Base-by-base conservation (phyloP, 2,329 filamentous ascomycete genomes). In the Knufia fluminis region DNA sequence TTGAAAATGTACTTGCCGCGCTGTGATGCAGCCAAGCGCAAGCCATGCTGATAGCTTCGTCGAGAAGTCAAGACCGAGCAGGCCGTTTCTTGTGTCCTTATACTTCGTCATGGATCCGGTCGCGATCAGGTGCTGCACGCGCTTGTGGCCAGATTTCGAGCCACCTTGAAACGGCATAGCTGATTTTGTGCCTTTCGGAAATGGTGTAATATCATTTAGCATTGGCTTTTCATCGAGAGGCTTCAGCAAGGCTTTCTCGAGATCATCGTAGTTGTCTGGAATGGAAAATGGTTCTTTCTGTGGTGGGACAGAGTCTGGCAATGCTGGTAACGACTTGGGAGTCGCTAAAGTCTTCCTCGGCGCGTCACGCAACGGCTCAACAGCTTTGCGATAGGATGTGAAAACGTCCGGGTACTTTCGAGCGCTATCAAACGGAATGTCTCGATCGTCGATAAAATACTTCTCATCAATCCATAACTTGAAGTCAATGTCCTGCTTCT, bases 41-140 rank as follows among this genome's bases (percentile, higher is more conserved):
- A 91, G 72, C 62, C 80, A 91, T 0, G 79, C 82, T 0, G 85
- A 87, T 0, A 91, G 69, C 53, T 89, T 90, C 2, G 85, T 88
- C 59, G 81, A 85, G 60, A 82, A 88, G 55, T 87, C 82, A 1
- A 71, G 61, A 1, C 85, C 85, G 0, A 89, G 63, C 1, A 89
- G 71, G 0, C 82, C 83, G 52, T 90, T 88, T 1, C 85, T 76
- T 0, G 82, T 85, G 16, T 78, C 72, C 60, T 86, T 83, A 64
- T 90, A 91, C 1, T 67, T 66, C 0, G 71, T 76, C 66, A 84
- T 78, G 4, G 74, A 68, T 1, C 82, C 82, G 1, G 74, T 77
- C 7, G 70, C 70, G 45, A 88, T 71, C 3, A 88, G 69, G 55
- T 84, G 71, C 2, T 67, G 60, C 2, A 90, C 64, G 0, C 85